These are phyloP conservation scores for Cladophialophora immunda DNA, from an alignment of 2,329 filamentous ascomycete species.

Conservation along the genomic window DNA sequence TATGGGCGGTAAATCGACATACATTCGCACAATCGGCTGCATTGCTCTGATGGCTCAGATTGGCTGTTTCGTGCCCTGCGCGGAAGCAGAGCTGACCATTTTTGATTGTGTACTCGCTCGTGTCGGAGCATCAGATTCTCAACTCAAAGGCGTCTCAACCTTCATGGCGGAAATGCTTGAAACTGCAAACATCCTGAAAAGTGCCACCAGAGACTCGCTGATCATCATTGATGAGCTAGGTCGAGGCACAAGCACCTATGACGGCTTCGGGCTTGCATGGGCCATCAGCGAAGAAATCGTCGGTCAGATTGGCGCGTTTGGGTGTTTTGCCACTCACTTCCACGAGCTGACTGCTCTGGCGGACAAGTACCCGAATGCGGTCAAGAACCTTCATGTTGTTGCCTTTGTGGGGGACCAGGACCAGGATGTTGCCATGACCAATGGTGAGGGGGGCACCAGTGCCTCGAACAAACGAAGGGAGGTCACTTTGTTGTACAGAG, in stretches of 20 bases:
- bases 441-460: conserved; percentile 44
- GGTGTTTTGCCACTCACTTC: conserved; percentile 97
- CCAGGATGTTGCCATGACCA: conserved; percentile 42
- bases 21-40: conserved; percentile 96
- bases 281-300: conserved; percentile 98
- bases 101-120: conserved; percentile 97
- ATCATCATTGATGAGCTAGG: conserved; percentile 99
- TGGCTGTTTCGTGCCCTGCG: conserved; percentile 93
- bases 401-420: conserved; percentile 76
- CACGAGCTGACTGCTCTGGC: conserved; percentile 94
- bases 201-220: conserved; percentile 89
- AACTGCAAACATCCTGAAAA: conserved; percentile 97
- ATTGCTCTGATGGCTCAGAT: conserved; percentile 97
- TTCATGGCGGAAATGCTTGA: conserved; percentile 99
- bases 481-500: conserved; percentile 96
- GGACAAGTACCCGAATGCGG: conserved; percentile 80
- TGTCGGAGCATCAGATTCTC: conserved; percentile 93
- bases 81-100: conserved; percentile 88
- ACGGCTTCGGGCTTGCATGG: conserved; percentile 98
- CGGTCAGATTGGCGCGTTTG: conserved; percentile 91
- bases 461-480: conserved; percentile 70
- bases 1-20: conserved; percentile 99
- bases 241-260: conserved; percentile 95
- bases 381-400: conserved; percentile 93
- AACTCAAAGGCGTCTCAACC: conserved; percentile 96